These are phyloP conservation scores for Penicillium vulpinum DNA, from an alignment of 2,329 filamentous ascomycete genomes.

Conservation along the genomic window DNA sequence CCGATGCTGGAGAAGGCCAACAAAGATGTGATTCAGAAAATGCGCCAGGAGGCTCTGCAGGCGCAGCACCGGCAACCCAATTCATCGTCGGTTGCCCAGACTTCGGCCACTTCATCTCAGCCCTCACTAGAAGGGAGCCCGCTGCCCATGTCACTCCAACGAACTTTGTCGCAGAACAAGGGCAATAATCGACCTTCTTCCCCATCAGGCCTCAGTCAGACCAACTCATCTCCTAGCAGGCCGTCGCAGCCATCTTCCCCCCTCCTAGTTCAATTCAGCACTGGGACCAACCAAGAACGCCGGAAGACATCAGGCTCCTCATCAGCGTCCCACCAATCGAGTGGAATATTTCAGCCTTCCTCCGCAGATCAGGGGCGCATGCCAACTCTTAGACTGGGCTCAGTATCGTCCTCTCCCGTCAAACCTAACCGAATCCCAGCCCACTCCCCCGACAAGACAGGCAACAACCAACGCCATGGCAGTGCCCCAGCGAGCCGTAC, in stretches of 20 bases:
- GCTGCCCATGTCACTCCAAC: conserved; percentile 74
- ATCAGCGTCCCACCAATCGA: conserved; percentile 78
- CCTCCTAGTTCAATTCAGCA: conserved; percentile 93
- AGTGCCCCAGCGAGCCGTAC: conserved; percentile 68
- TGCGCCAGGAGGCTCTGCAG: conserved; percentile 86
- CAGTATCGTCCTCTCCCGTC: conserved; percentile 57
- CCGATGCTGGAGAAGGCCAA: conserved; percentile 97
- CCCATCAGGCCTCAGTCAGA: conserved; percentile 75
- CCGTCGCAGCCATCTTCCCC: conserved; percentile 83
- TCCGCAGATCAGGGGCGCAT: conserved; percentile 70
- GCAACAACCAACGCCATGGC: conserved; percentile 63
- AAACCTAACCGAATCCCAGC: conserved; percentile 45
- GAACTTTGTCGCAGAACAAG: conserved; percentile 80
- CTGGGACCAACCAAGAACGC: conserved; percentile 76
- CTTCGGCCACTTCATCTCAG: conserved; percentile 25
- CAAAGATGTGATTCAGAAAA: conserved; percentile 96
- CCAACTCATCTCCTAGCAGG: conserved; percentile 83
- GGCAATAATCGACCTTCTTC: conserved; percentile 76
- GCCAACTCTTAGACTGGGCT: conserved; percentile 52
- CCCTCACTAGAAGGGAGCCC: conserved; percentile 82
- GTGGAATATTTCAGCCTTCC: conserved; percentile 66
- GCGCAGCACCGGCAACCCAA: conserved; percentile 55
- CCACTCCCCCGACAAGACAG: conserved; percentile 61
- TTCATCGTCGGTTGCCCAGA: conserved; percentile 27
- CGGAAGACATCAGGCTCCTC: conserved; percentile 91